These are phyloP conservation scores for Letharia columbiana DNA, from an alignment of 495 filamentous ascomycete genomes.

Conservation along the genomic window DNA sequence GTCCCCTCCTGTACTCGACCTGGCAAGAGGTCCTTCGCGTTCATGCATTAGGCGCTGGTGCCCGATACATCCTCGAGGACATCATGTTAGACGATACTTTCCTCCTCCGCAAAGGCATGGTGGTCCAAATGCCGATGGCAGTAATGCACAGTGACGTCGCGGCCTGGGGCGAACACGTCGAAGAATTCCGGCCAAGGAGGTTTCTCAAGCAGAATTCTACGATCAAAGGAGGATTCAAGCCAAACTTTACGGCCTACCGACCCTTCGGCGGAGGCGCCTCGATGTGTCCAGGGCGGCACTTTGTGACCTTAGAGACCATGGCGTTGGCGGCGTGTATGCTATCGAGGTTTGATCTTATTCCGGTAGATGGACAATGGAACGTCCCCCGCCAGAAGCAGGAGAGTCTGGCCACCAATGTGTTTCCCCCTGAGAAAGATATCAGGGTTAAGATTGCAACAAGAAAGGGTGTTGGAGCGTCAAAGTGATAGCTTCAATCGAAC, in stretches of 20 bases:
- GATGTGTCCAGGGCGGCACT: conserved; percentile 26
- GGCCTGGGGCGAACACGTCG: conserved; percentile 19
- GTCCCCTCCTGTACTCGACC: conserved; percentile 19
- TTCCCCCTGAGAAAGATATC: conserved; percentile 21
- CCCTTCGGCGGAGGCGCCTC: conserved; percentile 25
- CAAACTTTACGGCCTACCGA: conserved; percentile 28
- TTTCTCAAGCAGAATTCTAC: conserved; percentile 15
- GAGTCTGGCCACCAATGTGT: conserved; percentile 25
- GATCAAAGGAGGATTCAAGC: conserved; percentile 14
- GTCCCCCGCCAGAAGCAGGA: conserved; percentile 24
- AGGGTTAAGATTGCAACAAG: conserved; percentile 9
- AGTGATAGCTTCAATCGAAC: neutral
- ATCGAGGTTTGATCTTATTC: conserved; percentile 16
- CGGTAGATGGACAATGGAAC: conserved; percentile 18
- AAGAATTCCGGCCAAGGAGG: conserved; percentile 17
- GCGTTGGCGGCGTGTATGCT: conserved; percentile 19
- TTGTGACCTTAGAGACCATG: conserved; percentile 23
- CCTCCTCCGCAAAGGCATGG: conserved; percentile 26
- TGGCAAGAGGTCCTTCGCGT: conserved; percentile 23
- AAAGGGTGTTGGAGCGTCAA: neutral
- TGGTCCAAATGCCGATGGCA: conserved; percentile 26
- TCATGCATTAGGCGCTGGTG: conserved; percentile 21
- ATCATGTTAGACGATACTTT: conserved; percentile 22
- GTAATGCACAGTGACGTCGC: conserved; percentile 21
- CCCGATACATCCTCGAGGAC: conserved; percentile 27